Evolutionary conservation across 2,329 filamentous ascomycete species (phyloP), one percentile per base, ranked within the genome.

Genomic region (Penicillium nordicum): DNA sequence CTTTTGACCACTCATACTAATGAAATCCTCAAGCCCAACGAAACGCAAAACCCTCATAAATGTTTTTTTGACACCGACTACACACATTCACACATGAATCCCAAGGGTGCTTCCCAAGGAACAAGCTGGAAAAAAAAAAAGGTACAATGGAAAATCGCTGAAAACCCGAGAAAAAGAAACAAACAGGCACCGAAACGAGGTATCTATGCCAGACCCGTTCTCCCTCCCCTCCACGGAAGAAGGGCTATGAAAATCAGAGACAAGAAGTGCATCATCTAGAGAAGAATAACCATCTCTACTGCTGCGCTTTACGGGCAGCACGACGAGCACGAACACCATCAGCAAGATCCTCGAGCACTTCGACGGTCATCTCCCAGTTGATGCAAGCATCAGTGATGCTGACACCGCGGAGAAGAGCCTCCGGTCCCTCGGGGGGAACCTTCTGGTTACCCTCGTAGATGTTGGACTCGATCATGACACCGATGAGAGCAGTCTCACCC

Each of bases 401-500:
- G 69, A 97, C 89, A 65, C 92, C 92, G 78, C 90, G 91, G 81
- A 92, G 90, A 50, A 97, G 82, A 8, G 77, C 89, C 1, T 85
- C 74, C 8, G 89, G 88, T 9, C 92, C 93, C 75, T 95, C 90
- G 1, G 86, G 75, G 0, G 92, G 91, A 1, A 96, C 90, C 80
- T 96, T 96, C 72, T 92, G 88, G 81, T 87, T 90, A 68, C 85
- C 87, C 78, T 96, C 94, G 75, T 93, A 86, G 81, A 97, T 93
- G 78, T 97, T 93, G 71, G 91, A 96, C 81, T 99, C 93, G 67
- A 99, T 96, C 93, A 99, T 99, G 71, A 97, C 91, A 73, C 92
- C 94, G 63, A 97, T 84, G 68, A 99, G 96, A 63, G 85, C 88
- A 57, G 85, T 88, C 79, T 99, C 90, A 57, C 93, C 93, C 63